Percentiles rank a stretch among this genome's conserved stretches.
phyloP scores from a whole-genome alignment of 768 basidiomycete genomes.

The Russula dissimulans region DNA sequence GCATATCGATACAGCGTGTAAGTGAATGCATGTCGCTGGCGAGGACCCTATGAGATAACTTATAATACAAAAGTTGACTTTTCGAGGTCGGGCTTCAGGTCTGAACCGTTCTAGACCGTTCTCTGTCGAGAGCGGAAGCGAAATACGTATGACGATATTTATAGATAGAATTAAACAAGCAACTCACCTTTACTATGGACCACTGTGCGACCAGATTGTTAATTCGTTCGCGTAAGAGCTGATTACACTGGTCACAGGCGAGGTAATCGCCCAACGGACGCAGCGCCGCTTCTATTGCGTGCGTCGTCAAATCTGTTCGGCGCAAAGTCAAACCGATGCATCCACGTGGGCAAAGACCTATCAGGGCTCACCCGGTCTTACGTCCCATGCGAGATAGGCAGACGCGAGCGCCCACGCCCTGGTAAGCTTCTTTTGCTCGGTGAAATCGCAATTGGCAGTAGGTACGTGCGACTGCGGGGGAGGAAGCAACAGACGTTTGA shows the following conservation, averaged over 20 bases:
- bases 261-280: slow-evolving; percentile 61
- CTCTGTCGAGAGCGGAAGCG: neutral
- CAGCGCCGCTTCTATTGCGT: slow-evolving; percentile 62
- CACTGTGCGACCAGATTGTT: slow-evolving; percentile 63
- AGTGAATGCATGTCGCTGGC: neutral
- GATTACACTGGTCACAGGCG: slow-evolving; percentile 58
- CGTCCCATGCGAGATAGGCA: slow-evolving; percentile 80
- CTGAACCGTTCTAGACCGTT: slow-evolving; percentile 1
- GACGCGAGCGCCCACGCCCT: slow-evolving; percentile 77
- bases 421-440: slow-evolving; percentile 70
- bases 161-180: neutral
- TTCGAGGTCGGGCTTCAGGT: neutral
- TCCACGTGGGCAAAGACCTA: neutral
- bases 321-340: neutral
- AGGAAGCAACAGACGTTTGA: slow-evolving; percentile 67
- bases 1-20: neutral
- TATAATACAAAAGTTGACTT: neutral
- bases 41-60: neutral
- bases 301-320: slow-evolving; percentile 57
- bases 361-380: slow-evolving; percentile 52
- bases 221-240: slow-evolving; percentile 53
- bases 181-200: slow-evolving; percentile 65
- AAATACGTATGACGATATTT: neutral
- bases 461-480: slow-evolving; percentile 74
- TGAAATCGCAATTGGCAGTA: slow-evolving; percentile 55